These are phyloP conservation scores for Fomitopsis pinicola DNA, from an alignment of 1,284 basidiomycete species.

Conservation along the genomic window DNA sequence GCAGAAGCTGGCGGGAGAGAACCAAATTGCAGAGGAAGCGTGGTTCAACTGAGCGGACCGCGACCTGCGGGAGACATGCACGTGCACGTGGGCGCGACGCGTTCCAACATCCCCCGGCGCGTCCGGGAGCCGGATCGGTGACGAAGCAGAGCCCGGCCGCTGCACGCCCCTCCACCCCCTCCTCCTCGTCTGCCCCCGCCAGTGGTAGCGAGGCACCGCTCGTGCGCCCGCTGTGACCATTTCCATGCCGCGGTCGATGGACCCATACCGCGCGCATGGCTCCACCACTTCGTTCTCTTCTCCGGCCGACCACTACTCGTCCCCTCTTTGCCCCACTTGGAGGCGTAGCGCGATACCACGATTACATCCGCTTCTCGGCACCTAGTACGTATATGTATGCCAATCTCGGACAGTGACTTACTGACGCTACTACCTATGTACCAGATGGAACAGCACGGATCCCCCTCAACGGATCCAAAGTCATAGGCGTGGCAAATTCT, in stretches of 20 bases:
- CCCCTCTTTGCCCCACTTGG: constrained; percentile 3
- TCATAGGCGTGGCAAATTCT: constrained; percentile 74
- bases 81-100: not conserved
- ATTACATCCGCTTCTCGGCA: constrained; percentile 61
- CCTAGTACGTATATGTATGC: constrained; percentile 36
- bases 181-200: not conserved
- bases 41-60: too few relatives aligned
- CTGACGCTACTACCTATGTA: not conserved
- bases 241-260: constrained; percentile 24
- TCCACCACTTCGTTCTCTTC: constrained; percentile 13
- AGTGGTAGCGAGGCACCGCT: not conserved
- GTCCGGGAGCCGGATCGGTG: not conserved
- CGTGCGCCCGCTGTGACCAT: not conserved
- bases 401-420: not conserved
- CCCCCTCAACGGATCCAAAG: constrained; percentile 43
- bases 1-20: too few relatives aligned
- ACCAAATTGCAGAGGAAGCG: too few relatives aligned
- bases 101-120: not conserved
- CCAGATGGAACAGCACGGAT: constrained; percentile 36
- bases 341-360: constrained; percentile 44
- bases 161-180: not conserved
- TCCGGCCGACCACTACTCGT: constrained; percentile 8
- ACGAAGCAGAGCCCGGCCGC: not conserved
- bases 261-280: constrained; percentile 23
- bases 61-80: too few relatives aligned